Conservation (phyloP, 176 grass and related monocot species). For the Pontederia crassipes region DNA sequence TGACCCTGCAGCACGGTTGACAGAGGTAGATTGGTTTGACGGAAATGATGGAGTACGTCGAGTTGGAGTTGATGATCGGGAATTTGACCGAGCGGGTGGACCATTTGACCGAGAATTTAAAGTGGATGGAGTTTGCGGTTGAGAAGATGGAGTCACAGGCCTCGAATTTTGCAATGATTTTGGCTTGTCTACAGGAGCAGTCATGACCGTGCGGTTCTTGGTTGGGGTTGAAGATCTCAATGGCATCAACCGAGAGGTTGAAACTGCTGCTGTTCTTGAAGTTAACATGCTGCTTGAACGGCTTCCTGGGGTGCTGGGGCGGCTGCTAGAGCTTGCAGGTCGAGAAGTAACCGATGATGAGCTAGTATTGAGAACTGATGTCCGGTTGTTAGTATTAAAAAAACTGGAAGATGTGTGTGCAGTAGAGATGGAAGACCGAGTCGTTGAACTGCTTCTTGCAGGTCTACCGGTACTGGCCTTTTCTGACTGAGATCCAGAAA, state of each 20-base stretch:
- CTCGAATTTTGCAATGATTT: not conserved
- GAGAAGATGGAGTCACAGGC: not conserved
- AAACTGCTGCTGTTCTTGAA: not conserved
- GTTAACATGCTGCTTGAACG: no score
- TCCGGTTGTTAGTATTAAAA: not conserved
- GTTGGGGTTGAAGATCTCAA: not conserved
- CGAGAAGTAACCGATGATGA: slow-evolving; percentile 19
- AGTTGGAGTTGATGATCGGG: slow-evolving; percentile 15
- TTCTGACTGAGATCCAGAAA: slow-evolving; percentile 3
- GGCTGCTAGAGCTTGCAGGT: not conserved
- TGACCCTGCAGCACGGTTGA: not conserved
- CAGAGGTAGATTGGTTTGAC: not conserved
- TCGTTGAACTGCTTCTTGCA: not conserved
- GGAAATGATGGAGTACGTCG: not conserved
- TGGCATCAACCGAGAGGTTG: not conserved
- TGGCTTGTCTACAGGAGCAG: not conserved
- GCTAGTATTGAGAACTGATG: slow-evolving; percentile 16
- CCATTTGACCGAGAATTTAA: not conserved
- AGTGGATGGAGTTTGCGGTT: not conserved
- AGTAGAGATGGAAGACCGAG: not conserved
- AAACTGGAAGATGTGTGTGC: slow-evolving; percentile 1
- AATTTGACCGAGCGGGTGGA: not conserved
- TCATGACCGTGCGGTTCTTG: not conserved
- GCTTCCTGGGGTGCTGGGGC: not conserved
- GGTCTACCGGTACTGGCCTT: not conserved